Evolutionary conservation across 805 yeast genomes (phyloP).

Genomic region (Ogataea glucozyma): DNA sequence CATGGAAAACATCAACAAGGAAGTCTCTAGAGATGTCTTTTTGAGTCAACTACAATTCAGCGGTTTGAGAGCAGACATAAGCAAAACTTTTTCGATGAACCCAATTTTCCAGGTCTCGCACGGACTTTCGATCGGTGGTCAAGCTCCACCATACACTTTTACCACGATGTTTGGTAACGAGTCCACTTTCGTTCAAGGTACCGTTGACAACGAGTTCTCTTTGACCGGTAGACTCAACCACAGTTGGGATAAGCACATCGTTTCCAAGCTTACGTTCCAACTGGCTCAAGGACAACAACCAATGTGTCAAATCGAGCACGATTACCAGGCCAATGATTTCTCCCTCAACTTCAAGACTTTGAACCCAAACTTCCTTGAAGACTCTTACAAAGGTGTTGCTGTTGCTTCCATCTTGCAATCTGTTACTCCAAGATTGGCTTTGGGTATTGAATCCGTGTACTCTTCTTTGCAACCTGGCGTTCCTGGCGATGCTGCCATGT

Average conservation of each 20-base stretch:
- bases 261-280: constrained; percentile 86
- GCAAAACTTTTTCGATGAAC: constrained; percentile 84
- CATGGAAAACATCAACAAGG: constrained; percentile 88
- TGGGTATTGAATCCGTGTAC: constrained; percentile 93
- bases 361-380: constrained; percentile 80
- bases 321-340: constrained; percentile 85
- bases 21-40: constrained; percentile 91
- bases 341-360: constrained; percentile 86
- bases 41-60: constrained; percentile 87
- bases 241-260: constrained; percentile 79
- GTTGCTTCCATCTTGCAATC: constrained; percentile 91
- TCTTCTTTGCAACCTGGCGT: constrained; percentile 64
- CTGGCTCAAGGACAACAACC: constrained; percentile 86
- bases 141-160: constrained; percentile 88
- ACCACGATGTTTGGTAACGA: constrained; percentile 88
- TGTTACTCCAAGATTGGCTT: constrained; percentile 75
- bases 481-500: constrained; percentile 89
- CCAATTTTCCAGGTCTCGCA: constrained; percentile 98
- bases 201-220: constrained; percentile 81
- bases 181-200: constrained; percentile 84
- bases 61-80: constrained; percentile 94
- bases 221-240: constrained; percentile 87
- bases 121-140: constrained; percentile 85
- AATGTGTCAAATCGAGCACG: constrained; percentile 96
- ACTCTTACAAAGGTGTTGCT: constrained; percentile 84